phyloP scores from a whole-genome alignment of 2,329 filamentous ascomycete genomes.

The Akanthomyces uredinophilus region DNA sequence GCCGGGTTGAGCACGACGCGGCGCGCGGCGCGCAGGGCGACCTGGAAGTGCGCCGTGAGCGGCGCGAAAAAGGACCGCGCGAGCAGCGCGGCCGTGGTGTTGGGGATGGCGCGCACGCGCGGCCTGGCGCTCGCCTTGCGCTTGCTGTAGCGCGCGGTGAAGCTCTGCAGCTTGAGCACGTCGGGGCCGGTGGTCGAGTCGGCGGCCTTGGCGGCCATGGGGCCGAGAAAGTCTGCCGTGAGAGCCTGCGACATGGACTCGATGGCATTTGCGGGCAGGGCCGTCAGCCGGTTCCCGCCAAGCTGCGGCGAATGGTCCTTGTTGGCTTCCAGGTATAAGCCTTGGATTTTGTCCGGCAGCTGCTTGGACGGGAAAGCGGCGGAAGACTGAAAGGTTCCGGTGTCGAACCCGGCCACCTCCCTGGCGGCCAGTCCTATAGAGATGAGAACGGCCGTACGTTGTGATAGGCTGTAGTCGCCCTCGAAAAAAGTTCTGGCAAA shows the following conservation, averaged over 20 bases:
- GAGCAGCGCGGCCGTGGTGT: slow-evolving; percentile 73
- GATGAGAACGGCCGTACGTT: slow-evolving; percentile 76
- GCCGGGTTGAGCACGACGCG: slow-evolving; percentile 66
- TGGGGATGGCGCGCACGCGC: slow-evolving; percentile 57
- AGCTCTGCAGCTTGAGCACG: slow-evolving; percentile 81
- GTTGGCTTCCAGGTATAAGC: slow-evolving; percentile 52
- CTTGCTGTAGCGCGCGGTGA: slow-evolving; percentile 60
- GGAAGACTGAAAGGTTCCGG: slow-evolving; percentile 44
- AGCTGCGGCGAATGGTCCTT: slow-evolving; percentile 18
- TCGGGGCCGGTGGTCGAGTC: slow-evolving; percentile 76
- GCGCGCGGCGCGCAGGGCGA: slow-evolving; percentile 50
- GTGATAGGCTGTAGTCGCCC: slow-evolving; percentile 83
- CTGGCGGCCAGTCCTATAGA: slow-evolving; percentile 76
- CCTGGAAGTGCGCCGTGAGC: slow-evolving; percentile 72
- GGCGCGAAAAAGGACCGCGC: slow-evolving; percentile 80
- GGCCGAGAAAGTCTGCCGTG: slow-evolving; percentile 68
- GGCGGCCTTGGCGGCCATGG: slow-evolving; percentile 75
- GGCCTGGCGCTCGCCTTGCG: slow-evolving; percentile 29
- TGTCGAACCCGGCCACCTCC: slow-evolving; percentile 75
- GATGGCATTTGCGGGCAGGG: slow-evolving; percentile 55
- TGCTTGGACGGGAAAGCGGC: slow-evolving; percentile 73
- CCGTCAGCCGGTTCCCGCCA: slow-evolving; percentile 38
- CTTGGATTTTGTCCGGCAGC: slow-evolving; percentile 69
- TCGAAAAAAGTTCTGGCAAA: slow-evolving; percentile 82
- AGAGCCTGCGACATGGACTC: slow-evolving; percentile 63